Evolutionary conservation across 257 asterid species (phyloP), one percentile per base, ranked within the genome.

Genomic region (Ballota nigra): DNA sequence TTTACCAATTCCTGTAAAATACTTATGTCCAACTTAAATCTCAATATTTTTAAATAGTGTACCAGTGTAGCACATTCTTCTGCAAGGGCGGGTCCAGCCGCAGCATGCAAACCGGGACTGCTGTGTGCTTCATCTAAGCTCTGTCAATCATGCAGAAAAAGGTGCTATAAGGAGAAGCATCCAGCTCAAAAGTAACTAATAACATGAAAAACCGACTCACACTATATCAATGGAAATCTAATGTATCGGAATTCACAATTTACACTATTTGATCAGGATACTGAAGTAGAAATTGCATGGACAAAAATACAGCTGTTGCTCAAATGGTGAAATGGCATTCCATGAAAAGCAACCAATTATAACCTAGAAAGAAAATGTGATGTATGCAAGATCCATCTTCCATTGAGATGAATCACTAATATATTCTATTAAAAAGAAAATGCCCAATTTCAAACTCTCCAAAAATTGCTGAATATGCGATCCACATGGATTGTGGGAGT

Each of bases 61-160:
- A 86, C 91, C 86, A 86, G 71, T 57, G 84, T 74, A 10, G 87
- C 79, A 67, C 91, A 86, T 86, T 95, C 98, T 83, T 95, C 99
- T 12, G 98, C 96, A 71, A 95, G 94, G 76, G 87, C 89, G 60
- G 92, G 94, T 79, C 99, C 99, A 66, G 99, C 98, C 23, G 96
- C 98, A 77, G 89, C 91, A 82, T 88, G 96, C 92, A 95, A 85
- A 76, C 99, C 98, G 29, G 92, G 94, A 73, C 98, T 89, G 81
- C 98, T 92, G 75, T 88, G 98, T 1, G 84, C 96, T 88, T 95
- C 99, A 75, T 95, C 99, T 77, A 95, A 80, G 80, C 79, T 95
- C 99, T 95, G 89, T 24, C 49, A 52, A 16, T 10, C 81, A 71
- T 19, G 49, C 62, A 51, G 80, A 56, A 73, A 62, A 49, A 59